phyloP scores from a whole-genome alignment of 805 yeast species.

The Yarrowia yakushimensis region DNA sequence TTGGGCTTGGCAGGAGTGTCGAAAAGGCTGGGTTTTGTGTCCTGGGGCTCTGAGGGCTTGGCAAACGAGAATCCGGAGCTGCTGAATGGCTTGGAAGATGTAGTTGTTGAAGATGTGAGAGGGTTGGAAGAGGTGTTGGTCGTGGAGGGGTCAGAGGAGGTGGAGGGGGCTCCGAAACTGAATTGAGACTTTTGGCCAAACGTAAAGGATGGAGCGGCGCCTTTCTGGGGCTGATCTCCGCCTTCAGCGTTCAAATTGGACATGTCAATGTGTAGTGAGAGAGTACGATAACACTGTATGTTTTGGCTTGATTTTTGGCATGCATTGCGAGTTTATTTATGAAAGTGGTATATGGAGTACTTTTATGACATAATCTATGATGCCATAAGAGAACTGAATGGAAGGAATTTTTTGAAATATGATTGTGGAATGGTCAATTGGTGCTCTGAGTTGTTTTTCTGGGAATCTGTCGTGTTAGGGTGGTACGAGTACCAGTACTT shows the following conservation, averaged over 20 bases:
- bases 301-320: neutral
- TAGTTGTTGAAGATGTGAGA: neutral
- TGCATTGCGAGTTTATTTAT: constrained; percentile 1
- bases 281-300: neutral
- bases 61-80: neutral
- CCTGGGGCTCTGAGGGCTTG: neutral
- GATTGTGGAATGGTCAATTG: too few species aligned
- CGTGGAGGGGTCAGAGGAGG: neutral
- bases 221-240: neutral
- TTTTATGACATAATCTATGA: too few species aligned
- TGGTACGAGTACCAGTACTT: too few species aligned
- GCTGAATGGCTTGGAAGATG: neutral
- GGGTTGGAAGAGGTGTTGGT: neutral
- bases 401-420: too few species aligned
- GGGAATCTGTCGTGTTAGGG: too few species aligned
- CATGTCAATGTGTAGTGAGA: neutral
- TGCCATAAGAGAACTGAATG: too few species aligned
- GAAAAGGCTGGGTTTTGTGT: neutral
- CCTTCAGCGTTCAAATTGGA: neutral
- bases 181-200: neutral
- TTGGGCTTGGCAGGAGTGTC: constrained; percentile 1
- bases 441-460: too few species aligned
- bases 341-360: too few species aligned
- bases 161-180: neutral
- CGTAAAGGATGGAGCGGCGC: neutral